Percentiles rank a stretch among this genome's conserved stretches.
Conservation (phyloP, 2,329 filamentous ascomycete genomes). For the Ophiostoma ips region DNA sequence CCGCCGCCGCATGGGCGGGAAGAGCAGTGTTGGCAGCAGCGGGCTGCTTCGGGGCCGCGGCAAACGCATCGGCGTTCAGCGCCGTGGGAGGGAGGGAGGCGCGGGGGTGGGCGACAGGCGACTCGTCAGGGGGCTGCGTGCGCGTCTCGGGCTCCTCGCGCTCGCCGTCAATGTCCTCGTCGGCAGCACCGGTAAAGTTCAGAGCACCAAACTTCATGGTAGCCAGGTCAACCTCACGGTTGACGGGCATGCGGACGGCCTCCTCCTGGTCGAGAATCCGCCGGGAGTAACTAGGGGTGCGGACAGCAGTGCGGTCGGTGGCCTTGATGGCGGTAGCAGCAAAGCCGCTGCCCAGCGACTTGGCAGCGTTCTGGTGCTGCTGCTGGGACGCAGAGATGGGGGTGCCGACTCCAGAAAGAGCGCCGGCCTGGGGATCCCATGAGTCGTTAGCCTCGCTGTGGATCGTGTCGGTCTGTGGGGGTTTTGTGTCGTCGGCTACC, state of each 20-base stretch:
- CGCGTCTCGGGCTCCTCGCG: constrained; percentile 91
- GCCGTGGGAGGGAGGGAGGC: constrained; percentile 69
- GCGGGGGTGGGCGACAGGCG: constrained; percentile 71
- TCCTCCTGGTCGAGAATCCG: constrained; percentile 90
- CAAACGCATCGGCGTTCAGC: constrained; percentile 39
- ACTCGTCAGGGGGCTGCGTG: constrained; percentile 84
- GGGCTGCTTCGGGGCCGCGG: constrained; percentile 38
- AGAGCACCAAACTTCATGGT: constrained; percentile 95
- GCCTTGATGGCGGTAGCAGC: constrained; percentile 75
- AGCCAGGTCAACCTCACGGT: constrained; percentile 84
- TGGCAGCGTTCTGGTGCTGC: constrained; percentile 44
- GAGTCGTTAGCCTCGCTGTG: constrained; percentile 84
- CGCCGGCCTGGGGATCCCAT: constrained; percentile 53
- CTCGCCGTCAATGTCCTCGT: constrained; percentile 85
- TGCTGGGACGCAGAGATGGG: constrained; percentile 51
- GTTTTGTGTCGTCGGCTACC: constrained; percentile 66
- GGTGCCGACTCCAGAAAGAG: constrained; percentile 47
- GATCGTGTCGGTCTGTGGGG: constrained; percentile 65
- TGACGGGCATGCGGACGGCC: constrained; percentile 94
- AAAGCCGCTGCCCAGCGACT: constrained; percentile 56
- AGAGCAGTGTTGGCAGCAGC: constrained; percentile 19
- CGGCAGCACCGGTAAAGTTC: constrained; percentile 69
- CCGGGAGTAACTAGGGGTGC: constrained; percentile 69
- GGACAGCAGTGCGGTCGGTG: constrained; percentile 44
- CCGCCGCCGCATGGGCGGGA: constrained; percentile 22